Conservation (phyloP, 1,284 basidiomycete species). For the Papiliotrema nemorosa region DNA sequence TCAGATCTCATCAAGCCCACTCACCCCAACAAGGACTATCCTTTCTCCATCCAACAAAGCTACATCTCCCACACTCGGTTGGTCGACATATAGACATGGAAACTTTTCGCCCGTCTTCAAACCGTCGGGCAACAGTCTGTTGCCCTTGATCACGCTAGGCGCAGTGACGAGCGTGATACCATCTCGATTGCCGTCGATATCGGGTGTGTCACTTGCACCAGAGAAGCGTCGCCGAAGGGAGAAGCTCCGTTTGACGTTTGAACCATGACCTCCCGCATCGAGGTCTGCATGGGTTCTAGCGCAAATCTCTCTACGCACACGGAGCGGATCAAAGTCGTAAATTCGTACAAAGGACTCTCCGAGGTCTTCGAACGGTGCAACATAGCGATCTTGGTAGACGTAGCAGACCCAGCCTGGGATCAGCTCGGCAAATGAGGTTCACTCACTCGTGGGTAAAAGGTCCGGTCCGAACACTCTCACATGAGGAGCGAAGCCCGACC, state of each 20-base stretch:
- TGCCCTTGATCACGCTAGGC: constrained; percentile 19
- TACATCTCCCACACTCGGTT: constrained; percentile 18
- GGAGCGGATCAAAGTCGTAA: constrained; percentile 46
- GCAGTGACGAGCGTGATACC: constrained; percentile 16
- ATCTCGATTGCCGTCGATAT: too few relatives aligned
- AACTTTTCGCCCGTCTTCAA: constrained; percentile 31
- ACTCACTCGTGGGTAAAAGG: constrained; percentile 20
- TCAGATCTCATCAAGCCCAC: constrained; percentile 6
- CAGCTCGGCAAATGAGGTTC: not conserved
- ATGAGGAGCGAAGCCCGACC: constrained; percentile 35
- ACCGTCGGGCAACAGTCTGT: constrained; percentile 11
- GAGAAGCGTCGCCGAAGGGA: not conserved
- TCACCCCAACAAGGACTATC: constrained; percentile 36
- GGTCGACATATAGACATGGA: constrained; percentile 34
- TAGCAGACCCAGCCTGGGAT: constrained; percentile 46
- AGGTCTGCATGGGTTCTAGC: constrained; percentile 11
- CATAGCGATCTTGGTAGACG: constrained; percentile 46
- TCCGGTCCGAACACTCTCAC: constrained; percentile 39
- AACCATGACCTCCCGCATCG: not conserved
- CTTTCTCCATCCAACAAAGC: constrained; percentile 45
- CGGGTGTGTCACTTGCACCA: too few relatives aligned
- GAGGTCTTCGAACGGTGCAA: constrained; percentile 12
- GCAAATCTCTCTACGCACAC: constrained; percentile 29
- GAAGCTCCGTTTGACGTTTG: not conserved
- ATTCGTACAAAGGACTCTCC: constrained; percentile 19